These are phyloP conservation scores for Chaetoceros tenuissimus DNA, from an alignment of 108 stramenopile genomes.

Conservation along the genomic window DNA sequence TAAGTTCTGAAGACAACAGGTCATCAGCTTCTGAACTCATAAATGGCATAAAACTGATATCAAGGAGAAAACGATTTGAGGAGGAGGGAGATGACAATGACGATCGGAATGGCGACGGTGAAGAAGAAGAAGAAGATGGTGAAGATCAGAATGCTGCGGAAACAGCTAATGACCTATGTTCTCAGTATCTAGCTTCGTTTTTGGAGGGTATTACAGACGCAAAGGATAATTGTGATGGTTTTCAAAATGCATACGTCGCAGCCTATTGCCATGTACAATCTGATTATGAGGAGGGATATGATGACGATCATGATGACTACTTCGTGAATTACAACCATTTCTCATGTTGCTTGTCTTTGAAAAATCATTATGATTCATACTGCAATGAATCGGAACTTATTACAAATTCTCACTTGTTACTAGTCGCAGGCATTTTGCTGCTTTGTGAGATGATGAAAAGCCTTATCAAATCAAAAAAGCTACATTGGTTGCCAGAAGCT, in stretches of 20 bases:
- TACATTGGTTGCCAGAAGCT: constrained; percentile 19
- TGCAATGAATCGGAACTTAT: background rate
- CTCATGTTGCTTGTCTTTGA: constrained; percentile 26
- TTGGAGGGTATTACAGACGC: constrained; percentile 76
- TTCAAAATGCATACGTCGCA: constrained; percentile 61
- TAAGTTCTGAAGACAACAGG: too few relatives aligned
- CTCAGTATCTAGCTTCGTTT: constrained; percentile 57
- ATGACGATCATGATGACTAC: constrained; percentile 42
- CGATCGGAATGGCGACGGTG: background rate
- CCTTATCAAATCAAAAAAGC: constrained; percentile 24
- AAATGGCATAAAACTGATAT: too few relatives aligned
- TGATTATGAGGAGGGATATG: constrained; percentile 5
- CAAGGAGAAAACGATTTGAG: too few relatives aligned
- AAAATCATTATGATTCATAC: constrained; percentile 32
- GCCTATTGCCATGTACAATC: constrained; percentile 51
- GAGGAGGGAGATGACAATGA: background rate
- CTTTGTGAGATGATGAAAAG: constrained; percentile 38
- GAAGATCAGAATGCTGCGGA: background rate
- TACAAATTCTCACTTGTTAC: constrained; percentile 14
- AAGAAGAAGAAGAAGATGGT: background rate
- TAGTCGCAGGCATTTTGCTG: constrained; percentile 35
- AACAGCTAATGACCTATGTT: constrained; percentile 36
- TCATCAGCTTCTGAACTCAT: too few relatives aligned
- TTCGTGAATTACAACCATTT: constrained; percentile 33
- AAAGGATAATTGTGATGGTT: constrained; percentile 73